Conservation (phyloP, 2,329 filamentous ascomycete species). For the Paracorniculantispora psalliotae region DNA sequence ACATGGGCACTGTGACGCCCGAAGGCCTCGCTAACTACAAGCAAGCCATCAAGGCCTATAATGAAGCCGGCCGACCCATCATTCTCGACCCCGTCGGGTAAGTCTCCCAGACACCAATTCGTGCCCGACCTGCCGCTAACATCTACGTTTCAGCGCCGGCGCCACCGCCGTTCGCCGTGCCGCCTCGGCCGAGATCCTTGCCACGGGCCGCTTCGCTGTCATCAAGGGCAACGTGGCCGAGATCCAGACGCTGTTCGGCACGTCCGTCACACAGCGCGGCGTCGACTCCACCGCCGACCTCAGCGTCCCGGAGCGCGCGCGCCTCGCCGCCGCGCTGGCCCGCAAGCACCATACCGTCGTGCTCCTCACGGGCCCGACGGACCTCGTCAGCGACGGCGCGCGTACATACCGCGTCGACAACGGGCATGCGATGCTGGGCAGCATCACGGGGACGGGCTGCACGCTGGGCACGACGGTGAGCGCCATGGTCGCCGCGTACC, state of each 20-base stretch:
- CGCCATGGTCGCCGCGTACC: constrained; percentile 62
- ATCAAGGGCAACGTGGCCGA: constrained; percentile 95
- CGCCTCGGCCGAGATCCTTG: constrained; percentile 67
- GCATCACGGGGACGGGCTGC: constrained; percentile 78
- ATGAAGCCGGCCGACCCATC: constrained; percentile 66
- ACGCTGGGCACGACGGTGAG: constrained; percentile 78
- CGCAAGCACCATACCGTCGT: constrained; percentile 64
- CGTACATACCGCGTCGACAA: constrained; percentile 66
- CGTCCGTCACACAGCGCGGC: constrained; percentile 59
- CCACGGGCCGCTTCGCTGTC: constrained; percentile 71
- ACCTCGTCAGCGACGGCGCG: constrained; percentile 71
- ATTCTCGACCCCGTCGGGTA: constrained; percentile 85
- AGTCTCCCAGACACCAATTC: constrained; percentile 21
- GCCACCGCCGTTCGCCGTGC: constrained; percentile 70
- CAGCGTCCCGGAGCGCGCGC: constrained; percentile 47
- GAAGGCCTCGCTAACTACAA: constrained; percentile 68
- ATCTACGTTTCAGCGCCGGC: constrained; percentile 51
- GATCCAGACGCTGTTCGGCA: constrained; percentile 66
- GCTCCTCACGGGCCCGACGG: constrained; percentile 74
- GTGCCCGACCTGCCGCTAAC: neutral
- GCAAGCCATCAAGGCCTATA: constrained; percentile 76
- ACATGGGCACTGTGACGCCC: constrained; percentile 88
- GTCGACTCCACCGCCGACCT: constrained; percentile 70
- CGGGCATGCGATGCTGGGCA: constrained; percentile 66
- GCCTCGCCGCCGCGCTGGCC: constrained; percentile 63